These are phyloP conservation scores for Odontarrhena argentea DNA, from an alignment of 345 rosid species.

Conservation along the genomic window DNA sequence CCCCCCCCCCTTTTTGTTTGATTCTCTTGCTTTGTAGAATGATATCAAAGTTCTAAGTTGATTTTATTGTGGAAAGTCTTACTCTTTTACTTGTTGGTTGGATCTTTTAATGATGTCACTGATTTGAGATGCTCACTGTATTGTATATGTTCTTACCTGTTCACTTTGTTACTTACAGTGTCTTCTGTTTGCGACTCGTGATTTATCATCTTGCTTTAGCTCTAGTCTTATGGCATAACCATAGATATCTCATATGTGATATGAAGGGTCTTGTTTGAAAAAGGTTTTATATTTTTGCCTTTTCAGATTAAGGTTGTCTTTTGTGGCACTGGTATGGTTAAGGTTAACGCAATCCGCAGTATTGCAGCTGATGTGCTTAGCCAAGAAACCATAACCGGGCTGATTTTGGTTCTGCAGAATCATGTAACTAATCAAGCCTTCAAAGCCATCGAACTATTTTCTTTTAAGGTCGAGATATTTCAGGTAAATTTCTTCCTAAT, in stretches of 20 bases:
- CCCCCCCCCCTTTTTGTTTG: slow-evolving; percentile 17
- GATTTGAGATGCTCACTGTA: neutral
- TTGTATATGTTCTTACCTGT: too few relatives aligned
- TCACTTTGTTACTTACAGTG: neutral
- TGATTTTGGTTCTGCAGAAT: slow-evolving; percentile 74
- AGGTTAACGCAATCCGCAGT: slow-evolving; percentile 63
- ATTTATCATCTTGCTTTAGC: slow-evolving; percentile 22
- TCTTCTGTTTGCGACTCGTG: slow-evolving; percentile 3
- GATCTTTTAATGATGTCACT: slow-evolving; percentile 1
- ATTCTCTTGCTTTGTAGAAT: neutral
- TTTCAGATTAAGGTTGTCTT: slow-evolving; percentile 68
- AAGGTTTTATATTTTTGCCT: slow-evolving; percentile 27
- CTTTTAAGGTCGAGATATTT: slow-evolving; percentile 83
- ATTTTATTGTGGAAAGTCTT: slow-evolving; percentile 1
- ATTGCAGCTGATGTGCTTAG: slow-evolving; percentile 60
- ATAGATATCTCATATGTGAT: slow-evolving; percentile 4
- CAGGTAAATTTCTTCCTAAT: slow-evolving; percentile 53
- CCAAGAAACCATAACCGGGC: slow-evolving; percentile 59
- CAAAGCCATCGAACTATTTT: slow-evolving; percentile 70
- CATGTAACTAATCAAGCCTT: slow-evolving; percentile 73
- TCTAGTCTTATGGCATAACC: slow-evolving; percentile 9
- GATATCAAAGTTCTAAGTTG: slow-evolving; percentile 4
- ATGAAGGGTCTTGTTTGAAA: slow-evolving; percentile 15
- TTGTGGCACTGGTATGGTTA: slow-evolving; percentile 63
- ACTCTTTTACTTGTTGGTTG: slow-evolving; percentile 8